These are phyloP conservation scores for Fusarium begoniae DNA, from an alignment of 2,329 filamentous ascomycete genomes.

Conservation along the genomic window DNA sequence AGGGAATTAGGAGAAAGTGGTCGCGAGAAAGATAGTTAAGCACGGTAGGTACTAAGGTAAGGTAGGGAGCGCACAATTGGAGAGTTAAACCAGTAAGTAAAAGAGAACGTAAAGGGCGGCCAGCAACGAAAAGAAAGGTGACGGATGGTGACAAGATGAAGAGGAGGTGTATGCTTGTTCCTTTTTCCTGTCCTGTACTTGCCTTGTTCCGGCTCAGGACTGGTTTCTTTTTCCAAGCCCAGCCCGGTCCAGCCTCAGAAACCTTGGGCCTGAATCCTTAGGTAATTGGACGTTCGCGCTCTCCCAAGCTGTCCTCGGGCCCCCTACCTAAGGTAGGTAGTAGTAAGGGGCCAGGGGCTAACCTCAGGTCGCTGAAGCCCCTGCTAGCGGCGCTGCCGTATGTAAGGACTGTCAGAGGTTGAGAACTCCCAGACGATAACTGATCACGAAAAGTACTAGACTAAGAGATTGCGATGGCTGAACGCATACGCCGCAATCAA, in stretches of 20 bases:
- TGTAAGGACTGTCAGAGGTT: conserved; percentile 1
- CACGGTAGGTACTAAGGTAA: conserved; percentile 3
- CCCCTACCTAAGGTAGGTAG: not conserved
- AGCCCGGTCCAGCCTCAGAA: conserved; percentile 10
- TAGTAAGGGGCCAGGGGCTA: conserved; percentile 33
- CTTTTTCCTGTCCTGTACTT: conserved; percentile 23
- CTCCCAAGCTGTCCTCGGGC: conserved; percentile 14
- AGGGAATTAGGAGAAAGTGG: conserved; percentile 19
- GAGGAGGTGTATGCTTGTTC: conserved; percentile 34
- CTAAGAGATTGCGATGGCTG: conserved; percentile 3
- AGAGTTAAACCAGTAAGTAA: conserved; percentile 9
- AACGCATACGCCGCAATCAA: conserved; percentile 5
- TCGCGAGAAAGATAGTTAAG: conserved; percentile 19
- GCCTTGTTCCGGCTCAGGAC: conserved; percentile 19
- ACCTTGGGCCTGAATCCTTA: conserved; percentile 26
- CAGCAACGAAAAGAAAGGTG: conserved; percentile 36
- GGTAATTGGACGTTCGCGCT: conserved; percentile 25
- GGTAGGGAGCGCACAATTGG: conserved; percentile 19
- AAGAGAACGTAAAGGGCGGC: conserved; percentile 31
- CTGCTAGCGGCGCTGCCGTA: conserved; percentile 27
- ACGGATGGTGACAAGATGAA: conserved; percentile 19
- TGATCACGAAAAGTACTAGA: conserved; percentile 12
- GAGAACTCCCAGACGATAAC: conserved; percentile 10
- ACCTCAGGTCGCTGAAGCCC: conserved; percentile 24
- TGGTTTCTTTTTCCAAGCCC: conserved; percentile 23